Percentiles rank a stretch among this genome's conserved stretches.
Conservation (phyloP, 2,329 filamentous ascomycete species). For the Pseudopithomyces chartarum region DNA sequence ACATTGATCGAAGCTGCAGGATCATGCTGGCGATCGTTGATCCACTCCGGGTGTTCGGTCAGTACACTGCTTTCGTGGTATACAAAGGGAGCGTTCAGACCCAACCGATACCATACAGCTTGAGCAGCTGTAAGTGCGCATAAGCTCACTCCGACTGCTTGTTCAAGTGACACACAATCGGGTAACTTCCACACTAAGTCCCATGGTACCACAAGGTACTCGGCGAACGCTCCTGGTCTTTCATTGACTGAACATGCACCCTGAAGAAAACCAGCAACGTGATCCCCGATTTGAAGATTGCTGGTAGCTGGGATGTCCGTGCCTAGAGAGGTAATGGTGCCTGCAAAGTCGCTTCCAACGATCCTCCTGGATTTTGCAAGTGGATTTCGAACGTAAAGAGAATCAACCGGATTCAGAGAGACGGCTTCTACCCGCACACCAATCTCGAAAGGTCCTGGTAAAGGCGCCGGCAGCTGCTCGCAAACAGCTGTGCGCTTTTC, state of each 20-base stretch:
- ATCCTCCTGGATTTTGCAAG: constrained; percentile 39
- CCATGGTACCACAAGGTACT: constrained; percentile 43
- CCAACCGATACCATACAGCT: constrained; percentile 46
- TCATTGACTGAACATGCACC: constrained; percentile 51
- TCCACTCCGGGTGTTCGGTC: constrained; percentile 19
- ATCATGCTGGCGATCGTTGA: not conserved
- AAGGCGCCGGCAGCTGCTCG: not conserved
- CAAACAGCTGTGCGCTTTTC: not conserved
- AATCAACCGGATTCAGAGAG: constrained; percentile 39
- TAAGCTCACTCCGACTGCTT: constrained; percentile 49
- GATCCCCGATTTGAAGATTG: constrained; percentile 28
- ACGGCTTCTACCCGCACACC: constrained; percentile 30
- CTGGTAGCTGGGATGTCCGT: constrained; percentile 12
- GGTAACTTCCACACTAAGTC: constrained; percentile 50
- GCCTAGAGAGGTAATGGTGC: constrained; percentile 32
- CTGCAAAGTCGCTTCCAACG: constrained; percentile 51
- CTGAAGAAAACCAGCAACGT: constrained; percentile 51
- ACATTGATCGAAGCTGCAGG: constrained; percentile 16
- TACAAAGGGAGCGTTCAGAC: constrained; percentile 42
- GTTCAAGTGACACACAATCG: constrained; percentile 34
- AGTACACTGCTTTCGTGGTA: constrained; percentile 16
- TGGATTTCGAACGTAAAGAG: constrained; percentile 44
- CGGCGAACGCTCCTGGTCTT: constrained; percentile 53
- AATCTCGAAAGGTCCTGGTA: constrained; percentile 18
- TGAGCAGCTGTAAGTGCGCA: constrained; percentile 53